phyloP scores from a whole-genome alignment of 768 basidiomycete genomes.

The Tricholoma sp. region DNA sequence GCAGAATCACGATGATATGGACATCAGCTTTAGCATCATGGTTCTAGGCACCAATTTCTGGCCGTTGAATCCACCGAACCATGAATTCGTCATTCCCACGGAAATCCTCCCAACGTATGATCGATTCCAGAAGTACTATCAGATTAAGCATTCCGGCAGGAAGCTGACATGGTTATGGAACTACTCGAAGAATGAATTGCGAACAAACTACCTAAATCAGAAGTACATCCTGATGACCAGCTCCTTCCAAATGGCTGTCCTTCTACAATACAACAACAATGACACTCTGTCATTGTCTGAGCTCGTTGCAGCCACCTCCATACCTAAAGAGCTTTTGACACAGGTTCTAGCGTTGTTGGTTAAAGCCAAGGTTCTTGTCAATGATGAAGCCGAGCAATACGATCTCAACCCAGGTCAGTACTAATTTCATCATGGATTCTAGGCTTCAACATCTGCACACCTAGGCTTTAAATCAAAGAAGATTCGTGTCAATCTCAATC shows the following conservation, averaged over 20 bases:
- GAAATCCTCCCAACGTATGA: constrained; percentile 88
- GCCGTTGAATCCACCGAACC: constrained; percentile 80
- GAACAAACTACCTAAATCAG: constrained; percentile 88
- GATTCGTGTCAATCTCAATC: constrained; percentile 87
- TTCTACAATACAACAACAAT: constrained; percentile 89
- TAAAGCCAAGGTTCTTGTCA: constrained; percentile 86
- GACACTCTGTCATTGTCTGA: constrained; percentile 82
- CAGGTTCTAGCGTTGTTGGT: constrained; percentile 68
- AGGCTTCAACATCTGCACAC: neutral
- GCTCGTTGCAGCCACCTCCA: constrained; percentile 70
- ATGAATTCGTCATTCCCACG: constrained; percentile 84
- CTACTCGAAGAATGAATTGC: constrained; percentile 93
- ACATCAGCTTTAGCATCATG: constrained; percentile 89
- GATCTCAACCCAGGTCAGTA: constrained; percentile 76
- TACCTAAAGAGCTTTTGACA: constrained; percentile 75
- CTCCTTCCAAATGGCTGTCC: constrained; percentile 92
- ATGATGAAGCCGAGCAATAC: constrained; percentile 85
- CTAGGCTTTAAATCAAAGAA: constrained; percentile 90
- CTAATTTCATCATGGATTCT: neutral
- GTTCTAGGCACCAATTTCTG: constrained; percentile 96
- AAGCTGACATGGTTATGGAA: constrained; percentile 99
- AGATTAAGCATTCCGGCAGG: constrained; percentile 88
- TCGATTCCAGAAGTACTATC: constrained; percentile 90
- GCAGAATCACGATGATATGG: constrained; percentile 78
- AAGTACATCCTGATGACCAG: constrained; percentile 97